phyloP scores from a whole-genome alignment of 805 yeast genomes.

The Wickerhamiella nectarea region DNA sequence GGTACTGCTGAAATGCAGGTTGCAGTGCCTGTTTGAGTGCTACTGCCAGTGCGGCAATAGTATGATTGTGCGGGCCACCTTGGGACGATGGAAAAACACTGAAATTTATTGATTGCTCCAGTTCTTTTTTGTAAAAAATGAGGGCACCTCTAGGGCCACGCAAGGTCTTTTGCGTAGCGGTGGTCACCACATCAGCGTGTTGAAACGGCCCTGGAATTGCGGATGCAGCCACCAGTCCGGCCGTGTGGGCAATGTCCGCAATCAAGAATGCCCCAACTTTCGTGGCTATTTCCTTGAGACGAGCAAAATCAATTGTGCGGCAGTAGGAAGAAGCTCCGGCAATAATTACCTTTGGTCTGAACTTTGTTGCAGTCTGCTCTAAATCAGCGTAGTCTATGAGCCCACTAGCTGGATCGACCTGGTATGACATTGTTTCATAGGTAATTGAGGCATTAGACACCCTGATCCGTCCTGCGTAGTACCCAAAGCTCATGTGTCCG shows the following conservation, averaged over 20 bases:
- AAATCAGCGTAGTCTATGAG: slow-evolving; percentile 90
- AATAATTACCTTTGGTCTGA: slow-evolving; percentile 89
- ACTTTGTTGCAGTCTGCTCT: slow-evolving; percentile 75
- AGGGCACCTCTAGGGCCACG: slow-evolving; percentile 99
- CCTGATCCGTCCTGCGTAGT: slow-evolving; percentile 85
- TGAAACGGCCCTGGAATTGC: slow-evolving; percentile 93
- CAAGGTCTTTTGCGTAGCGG: slow-evolving; percentile 95
- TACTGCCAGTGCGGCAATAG: slow-evolving; percentile 91
- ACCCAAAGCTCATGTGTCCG: slow-evolving; percentile 97
- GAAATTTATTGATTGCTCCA: slow-evolving; percentile 89
- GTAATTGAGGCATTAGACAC: slow-evolving; percentile 91
- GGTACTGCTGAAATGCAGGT: slow-evolving; percentile 84
- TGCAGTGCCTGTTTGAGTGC: slow-evolving; percentile 88
- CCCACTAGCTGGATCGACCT: slow-evolving; percentile 83
- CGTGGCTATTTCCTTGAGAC: slow-evolving; percentile 90
- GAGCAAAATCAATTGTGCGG: slow-evolving; percentile 86
- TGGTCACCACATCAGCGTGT: slow-evolving; percentile 93
- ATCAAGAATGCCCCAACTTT: slow-evolving; percentile 91
- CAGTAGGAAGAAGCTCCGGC: slow-evolving; percentile 99
- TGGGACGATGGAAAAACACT: slow-evolving; percentile 99
- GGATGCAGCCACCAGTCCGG: slow-evolving; percentile 90
- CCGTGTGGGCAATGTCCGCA: slow-evolving; percentile 97
- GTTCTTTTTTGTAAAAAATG: slow-evolving; percentile 94
- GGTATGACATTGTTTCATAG: slow-evolving; percentile 96
- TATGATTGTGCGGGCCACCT: slow-evolving; percentile 99